Evolutionary conservation across 768 basidiomycete species (phyloP).

Genomic region (Suillus alpinus): DNA sequence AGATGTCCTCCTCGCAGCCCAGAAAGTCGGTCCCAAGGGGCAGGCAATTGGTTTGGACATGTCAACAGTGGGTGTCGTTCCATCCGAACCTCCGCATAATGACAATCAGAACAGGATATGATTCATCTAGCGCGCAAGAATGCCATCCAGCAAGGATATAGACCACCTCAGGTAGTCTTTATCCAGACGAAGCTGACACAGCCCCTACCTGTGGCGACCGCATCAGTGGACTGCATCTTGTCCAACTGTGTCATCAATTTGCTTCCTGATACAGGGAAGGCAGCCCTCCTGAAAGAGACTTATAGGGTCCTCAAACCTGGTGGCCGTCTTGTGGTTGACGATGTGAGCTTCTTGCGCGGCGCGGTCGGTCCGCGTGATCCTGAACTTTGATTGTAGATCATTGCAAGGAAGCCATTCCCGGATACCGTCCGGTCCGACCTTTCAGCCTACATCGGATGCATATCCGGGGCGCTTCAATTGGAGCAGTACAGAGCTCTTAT

Average conservation of each 20-base stretch:
- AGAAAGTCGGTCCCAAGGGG: slow-evolving; percentile 46
- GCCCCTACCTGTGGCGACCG: slow-evolving; percentile 44
- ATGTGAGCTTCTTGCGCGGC: slow-evolving; percentile 31
- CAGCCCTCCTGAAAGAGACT: slow-evolving; percentile 42
- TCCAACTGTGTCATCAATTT: slow-evolving; percentile 60
- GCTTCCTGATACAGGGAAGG: slow-evolving; percentile 41
- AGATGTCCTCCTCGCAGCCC: slow-evolving; percentile 53
- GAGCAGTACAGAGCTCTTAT: slow-evolving; percentile 40
- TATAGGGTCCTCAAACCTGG: slow-evolving; percentile 53
- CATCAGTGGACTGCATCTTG: slow-evolving; percentile 51
- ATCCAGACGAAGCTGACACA: slow-evolving; percentile 41
- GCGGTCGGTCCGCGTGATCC: too few relatives aligned
- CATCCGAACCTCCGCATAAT: not conserved
- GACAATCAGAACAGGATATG: slow-evolving; percentile 42
- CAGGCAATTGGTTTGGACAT: slow-evolving; percentile 54
- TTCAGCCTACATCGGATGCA: slow-evolving; percentile 41
- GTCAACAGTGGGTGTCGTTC: slow-evolving; percentile 37
- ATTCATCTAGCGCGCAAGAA: slow-evolving; percentile 45
- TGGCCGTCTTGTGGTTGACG: slow-evolving; percentile 50
- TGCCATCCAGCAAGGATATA: slow-evolving; percentile 38
- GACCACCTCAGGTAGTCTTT: slow-evolving; percentile 49
- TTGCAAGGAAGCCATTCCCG: slow-evolving; percentile 45
- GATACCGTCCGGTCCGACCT: slow-evolving; percentile 40
- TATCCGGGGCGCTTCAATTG: slow-evolving; percentile 42
- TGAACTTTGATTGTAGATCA: slow-evolving; percentile 32